phyloP scores from a whole-genome alignment of 108 stramenopile genomes.

The Skeletonema tropicum region DNA sequence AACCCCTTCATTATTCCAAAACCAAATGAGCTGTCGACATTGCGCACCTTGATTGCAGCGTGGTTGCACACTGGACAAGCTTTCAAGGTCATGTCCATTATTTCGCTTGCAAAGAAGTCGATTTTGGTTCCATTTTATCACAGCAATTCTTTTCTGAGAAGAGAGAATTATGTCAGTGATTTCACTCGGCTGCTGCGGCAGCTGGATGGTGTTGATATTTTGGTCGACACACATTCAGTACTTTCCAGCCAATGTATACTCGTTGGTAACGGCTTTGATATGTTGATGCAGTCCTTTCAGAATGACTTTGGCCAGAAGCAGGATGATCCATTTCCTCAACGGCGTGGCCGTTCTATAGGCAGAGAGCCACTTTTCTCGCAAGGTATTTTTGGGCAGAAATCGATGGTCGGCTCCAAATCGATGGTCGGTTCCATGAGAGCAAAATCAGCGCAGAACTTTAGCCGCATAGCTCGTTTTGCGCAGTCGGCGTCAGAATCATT shows the following conservation, averaged over 20 bases:
- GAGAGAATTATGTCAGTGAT: slow-evolving; percentile 37
- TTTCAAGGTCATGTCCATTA: slow-evolving; percentile 54
- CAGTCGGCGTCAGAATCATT: slow-evolving; percentile 43
- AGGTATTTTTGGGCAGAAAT: slow-evolving; percentile 1
- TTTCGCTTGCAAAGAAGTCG: slow-evolving; percentile 54
- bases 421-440: slow-evolving; percentile 40
- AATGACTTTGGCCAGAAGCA: slow-evolving; percentile 14
- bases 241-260: slow-evolving; percentile 56
- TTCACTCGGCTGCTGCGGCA: slow-evolving; percentile 62
- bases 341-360: slow-evolving; percentile 1
- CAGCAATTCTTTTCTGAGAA: slow-evolving; percentile 62
- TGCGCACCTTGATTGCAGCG: slow-evolving; percentile 81
- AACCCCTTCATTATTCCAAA: slow-evolving; percentile 35
- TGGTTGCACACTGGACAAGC: slow-evolving; percentile 89
- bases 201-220: slow-evolving; percentile 73
- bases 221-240: slow-evolving; percentile 78
- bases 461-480: slow-evolving; percentile 44
- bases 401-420: background rate
- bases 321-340: slow-evolving; percentile 11
- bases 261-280: slow-evolving; percentile 26
- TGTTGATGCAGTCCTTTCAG: slow-evolving; percentile 26
- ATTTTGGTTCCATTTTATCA: slow-evolving; percentile 71
- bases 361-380: background rate
- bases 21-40: slow-evolving; percentile 67
- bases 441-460: slow-evolving; percentile 44